A percentile compares a stretch with the other conserved stretches of the same genome.
Conservation (phyloP, 139 green algal genomes). For the Pleodorina starrii region DNA sequence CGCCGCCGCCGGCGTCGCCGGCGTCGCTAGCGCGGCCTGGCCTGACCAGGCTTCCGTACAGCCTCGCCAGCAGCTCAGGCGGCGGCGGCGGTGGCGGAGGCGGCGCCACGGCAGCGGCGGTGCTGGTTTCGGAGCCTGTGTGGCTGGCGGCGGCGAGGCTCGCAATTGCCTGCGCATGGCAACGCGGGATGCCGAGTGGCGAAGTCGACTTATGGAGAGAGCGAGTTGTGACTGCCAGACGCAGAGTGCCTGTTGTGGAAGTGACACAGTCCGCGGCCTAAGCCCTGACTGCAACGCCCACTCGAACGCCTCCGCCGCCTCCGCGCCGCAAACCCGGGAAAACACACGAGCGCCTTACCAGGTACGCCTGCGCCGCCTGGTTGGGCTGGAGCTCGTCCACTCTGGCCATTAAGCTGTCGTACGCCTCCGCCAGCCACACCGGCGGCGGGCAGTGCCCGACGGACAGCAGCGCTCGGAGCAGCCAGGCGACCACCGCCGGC, state of each 20-base stretch:
- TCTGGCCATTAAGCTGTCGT: neutral
- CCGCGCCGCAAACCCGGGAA: no score
- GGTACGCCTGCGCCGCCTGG: slow-evolving; percentile 11
- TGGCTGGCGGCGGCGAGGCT: neutral
- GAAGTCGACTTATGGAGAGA: no score
- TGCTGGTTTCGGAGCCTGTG: neutral
- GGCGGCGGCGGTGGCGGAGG: neutral
- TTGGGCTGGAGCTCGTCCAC: neutral
- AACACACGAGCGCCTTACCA: slow-evolving; percentile 30
- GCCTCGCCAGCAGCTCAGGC: neutral
- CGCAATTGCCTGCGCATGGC: slow-evolving; percentile 13
- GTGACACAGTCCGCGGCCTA: no score
- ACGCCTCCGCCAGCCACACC: slow-evolving; percentile 35
- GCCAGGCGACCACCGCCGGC: neutral
- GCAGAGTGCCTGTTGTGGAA: no score
- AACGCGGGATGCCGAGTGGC: no score
- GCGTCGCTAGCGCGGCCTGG: no score
- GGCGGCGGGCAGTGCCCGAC: neutral
- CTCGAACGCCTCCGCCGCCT: no score
- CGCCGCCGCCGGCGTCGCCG: no score
- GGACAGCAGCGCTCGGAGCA: neutral
- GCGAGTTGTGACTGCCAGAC: no score
- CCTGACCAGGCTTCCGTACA: neutral
- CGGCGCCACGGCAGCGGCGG: no score
- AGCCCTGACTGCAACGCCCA: no score